phyloP scores from a whole-genome alignment of 208 protist genomes.

The Leishmania aethiopica region DNA sequence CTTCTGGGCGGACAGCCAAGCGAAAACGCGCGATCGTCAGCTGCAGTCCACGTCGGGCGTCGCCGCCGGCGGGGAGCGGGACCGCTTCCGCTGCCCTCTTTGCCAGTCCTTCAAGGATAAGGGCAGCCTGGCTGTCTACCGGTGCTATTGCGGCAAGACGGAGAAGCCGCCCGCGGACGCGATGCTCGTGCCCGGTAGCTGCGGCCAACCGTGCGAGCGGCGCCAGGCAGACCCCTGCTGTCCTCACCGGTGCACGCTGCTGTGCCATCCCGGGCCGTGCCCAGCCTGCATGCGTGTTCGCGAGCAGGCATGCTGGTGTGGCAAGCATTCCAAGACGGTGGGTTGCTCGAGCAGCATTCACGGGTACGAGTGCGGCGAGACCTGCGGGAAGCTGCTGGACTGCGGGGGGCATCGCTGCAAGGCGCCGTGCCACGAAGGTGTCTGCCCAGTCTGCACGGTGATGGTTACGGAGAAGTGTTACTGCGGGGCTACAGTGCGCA shows the following conservation, averaged over 20 bases:
- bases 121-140: constrained; percentile 34
- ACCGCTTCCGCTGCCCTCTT: constrained; percentile 73
- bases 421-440: constrained; percentile 84
- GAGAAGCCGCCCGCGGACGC: constrained; percentile 53
- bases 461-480: constrained; percentile 72
- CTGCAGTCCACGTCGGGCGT: constrained; percentile 27
- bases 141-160: constrained; percentile 84
- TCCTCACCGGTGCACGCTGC: constrained; percentile 69
- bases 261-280: constrained; percentile 87
- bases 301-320: constrained; percentile 81
- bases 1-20: constrained; percentile 56
- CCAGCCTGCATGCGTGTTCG: constrained; percentile 65
- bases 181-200: constrained; percentile 79
- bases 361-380: constrained; percentile 74
- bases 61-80: constrained; percentile 18
- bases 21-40: constrained; percentile 51
- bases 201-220: constrained; percentile 69
- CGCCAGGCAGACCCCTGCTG: constrained; percentile 59
- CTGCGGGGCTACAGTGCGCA: constrained; percentile 75
- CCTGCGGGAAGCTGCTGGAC: constrained; percentile 71
- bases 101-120: constrained; percentile 50
- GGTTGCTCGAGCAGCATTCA: constrained; percentile 74
- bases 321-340: constrained; percentile 61
- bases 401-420: constrained; percentile 87
- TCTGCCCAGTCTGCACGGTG: constrained; percentile 82